Percentiles rank a stretch among this genome's conserved stretches.
phyloP scores from a whole-genome alignment of 257 asterid species.

The Echites panduratus region DNA sequence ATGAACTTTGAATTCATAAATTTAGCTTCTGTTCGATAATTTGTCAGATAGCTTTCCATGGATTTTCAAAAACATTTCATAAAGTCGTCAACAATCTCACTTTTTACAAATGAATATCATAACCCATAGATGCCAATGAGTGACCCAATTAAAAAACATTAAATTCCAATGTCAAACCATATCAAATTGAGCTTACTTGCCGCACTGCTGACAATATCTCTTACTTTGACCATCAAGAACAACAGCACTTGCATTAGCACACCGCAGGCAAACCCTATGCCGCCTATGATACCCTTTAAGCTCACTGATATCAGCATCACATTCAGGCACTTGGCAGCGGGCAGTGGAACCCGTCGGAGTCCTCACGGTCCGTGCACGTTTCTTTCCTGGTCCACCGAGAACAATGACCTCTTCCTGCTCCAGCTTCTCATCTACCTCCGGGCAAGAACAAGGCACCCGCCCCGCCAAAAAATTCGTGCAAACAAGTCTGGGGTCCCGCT shows the following conservation, averaged over 20 bases:
- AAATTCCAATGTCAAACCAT: not conserved
- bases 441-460: constrained; percentile 88
- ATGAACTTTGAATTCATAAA: not conserved
- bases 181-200: constrained; percentile 32
- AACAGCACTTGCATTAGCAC: constrained; percentile 73
- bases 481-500: constrained; percentile 77
- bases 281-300: constrained; percentile 91
- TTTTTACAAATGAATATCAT: not conserved
- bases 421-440: constrained; percentile 72
- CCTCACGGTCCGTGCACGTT: constrained; percentile 54
- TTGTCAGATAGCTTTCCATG: not conserved
- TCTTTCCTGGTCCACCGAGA: constrained; percentile 46
- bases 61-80: not conserved
- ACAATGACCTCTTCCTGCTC: constrained; percentile 46
- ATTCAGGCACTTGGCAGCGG: constrained; percentile 82
- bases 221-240: constrained; percentile 71
- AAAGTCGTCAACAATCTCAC: not conserved
- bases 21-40: not conserved
- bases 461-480: constrained; percentile 90
- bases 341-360: constrained; percentile 32
- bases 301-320: constrained; percentile 84
- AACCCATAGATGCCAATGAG: not conserved
- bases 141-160: not conserved
- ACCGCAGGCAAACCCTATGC: constrained; percentile 76
- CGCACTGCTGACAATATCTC: constrained; percentile 86